These are phyloP conservation scores for Colletotrichum sp. DNA, from an alignment of 2,329 filamentous ascomycete species.

Conservation along the genomic window DNA sequence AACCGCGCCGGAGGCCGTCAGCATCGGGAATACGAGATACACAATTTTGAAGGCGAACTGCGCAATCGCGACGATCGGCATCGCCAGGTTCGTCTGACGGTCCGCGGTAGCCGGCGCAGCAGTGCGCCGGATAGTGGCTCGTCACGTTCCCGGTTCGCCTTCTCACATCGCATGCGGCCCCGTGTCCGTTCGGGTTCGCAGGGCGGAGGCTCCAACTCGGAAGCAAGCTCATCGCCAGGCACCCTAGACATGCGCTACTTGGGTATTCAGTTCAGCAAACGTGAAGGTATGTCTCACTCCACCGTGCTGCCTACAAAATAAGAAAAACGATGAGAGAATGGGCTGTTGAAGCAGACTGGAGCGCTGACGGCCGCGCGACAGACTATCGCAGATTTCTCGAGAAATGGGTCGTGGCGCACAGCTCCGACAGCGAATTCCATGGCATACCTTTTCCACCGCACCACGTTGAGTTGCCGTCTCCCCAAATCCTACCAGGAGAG, in stretches of 20 bases:
- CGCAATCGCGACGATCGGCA: slow-evolving; percentile 50
- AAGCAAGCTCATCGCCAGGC: slow-evolving; percentile 25
- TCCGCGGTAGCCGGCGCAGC: slow-evolving; percentile 42
- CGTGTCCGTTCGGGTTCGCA: slow-evolving; percentile 36
- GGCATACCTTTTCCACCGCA: slow-evolving; percentile 50
- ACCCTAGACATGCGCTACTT: slow-evolving; percentile 51
- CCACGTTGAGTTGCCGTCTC: slow-evolving; percentile 52
- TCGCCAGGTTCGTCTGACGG: slow-evolving; percentile 48
- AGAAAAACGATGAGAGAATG: not conserved
- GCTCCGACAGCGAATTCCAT: slow-evolving; percentile 49
- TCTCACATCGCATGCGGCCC: slow-evolving; percentile 47
- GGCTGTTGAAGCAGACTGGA: not conserved
- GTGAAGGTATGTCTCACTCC: slow-evolving; percentile 42
- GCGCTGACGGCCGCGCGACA: slow-evolving; percentile 23
- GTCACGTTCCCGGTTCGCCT: slow-evolving; percentile 43
- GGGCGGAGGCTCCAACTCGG: slow-evolving; percentile 21
- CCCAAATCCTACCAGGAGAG: slow-evolving; percentile 42
- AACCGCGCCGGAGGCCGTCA: slow-evolving; percentile 47
- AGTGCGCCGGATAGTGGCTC: slow-evolving; percentile 42
- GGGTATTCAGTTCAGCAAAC: slow-evolving; percentile 53
- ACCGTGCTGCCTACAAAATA: not conserved
- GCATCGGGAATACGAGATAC: slow-evolving; percentile 53
- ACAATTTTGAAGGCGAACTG: slow-evolving; percentile 51
- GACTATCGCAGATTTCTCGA: slow-evolving; percentile 52
- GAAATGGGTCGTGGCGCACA: slow-evolving; percentile 50